phyloP scores from a whole-genome alignment of 1,284 basidiomycete genomes.

The Malassezia sympodialis region DNA sequence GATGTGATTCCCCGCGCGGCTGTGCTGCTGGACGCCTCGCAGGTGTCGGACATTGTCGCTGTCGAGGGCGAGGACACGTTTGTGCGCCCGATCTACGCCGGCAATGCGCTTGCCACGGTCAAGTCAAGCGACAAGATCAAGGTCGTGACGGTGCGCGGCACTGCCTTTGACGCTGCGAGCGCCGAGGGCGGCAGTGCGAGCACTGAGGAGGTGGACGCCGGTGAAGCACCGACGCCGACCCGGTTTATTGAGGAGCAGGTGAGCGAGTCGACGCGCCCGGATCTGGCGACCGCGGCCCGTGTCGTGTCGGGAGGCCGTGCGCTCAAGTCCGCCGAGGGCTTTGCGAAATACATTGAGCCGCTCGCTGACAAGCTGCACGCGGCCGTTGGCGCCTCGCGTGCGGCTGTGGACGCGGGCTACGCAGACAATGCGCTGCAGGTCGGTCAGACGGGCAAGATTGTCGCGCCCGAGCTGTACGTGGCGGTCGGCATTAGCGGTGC shows the following conservation, averaged over 20 bases:
- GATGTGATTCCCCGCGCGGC: slow-evolving; percentile 75
- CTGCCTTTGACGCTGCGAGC: slow-evolving; percentile 67
- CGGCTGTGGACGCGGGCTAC: slow-evolving; percentile 95
- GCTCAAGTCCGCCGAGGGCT: slow-evolving; percentile 86
- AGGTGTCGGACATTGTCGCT: slow-evolving; percentile 80
- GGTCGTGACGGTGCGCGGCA: slow-evolving; percentile 90
- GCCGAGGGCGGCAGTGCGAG: slow-evolving; percentile 54
- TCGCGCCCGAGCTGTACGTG: slow-evolving; percentile 76
- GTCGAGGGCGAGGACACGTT: slow-evolving; percentile 72
- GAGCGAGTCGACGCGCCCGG: slow-evolving; percentile 84
- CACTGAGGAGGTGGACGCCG: slow-evolving; percentile 61
- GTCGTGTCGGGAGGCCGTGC: slow-evolving; percentile 93
- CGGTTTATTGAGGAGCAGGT: slow-evolving; percentile 74
- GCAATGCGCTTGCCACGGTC: slow-evolving; percentile 91
- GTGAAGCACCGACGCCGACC: slow-evolving; percentile 53
- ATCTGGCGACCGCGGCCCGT: slow-evolving; percentile 73
- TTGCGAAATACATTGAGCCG: slow-evolving; percentile 76
- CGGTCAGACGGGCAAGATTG: slow-evolving; percentile 88
- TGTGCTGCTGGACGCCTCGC: slow-evolving; percentile 61
- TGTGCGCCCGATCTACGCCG: slow-evolving; percentile 91
- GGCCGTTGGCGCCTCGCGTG: slow-evolving; percentile 90
- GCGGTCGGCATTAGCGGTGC: slow-evolving; percentile 95
- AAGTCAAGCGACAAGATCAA: slow-evolving; percentile 72
- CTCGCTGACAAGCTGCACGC: slow-evolving; percentile 86
- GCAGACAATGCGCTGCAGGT: slow-evolving; percentile 97